phyloP scores from a whole-genome alignment of 108 stramenopile species.

The Aurantiochytrium sp. region DNA sequence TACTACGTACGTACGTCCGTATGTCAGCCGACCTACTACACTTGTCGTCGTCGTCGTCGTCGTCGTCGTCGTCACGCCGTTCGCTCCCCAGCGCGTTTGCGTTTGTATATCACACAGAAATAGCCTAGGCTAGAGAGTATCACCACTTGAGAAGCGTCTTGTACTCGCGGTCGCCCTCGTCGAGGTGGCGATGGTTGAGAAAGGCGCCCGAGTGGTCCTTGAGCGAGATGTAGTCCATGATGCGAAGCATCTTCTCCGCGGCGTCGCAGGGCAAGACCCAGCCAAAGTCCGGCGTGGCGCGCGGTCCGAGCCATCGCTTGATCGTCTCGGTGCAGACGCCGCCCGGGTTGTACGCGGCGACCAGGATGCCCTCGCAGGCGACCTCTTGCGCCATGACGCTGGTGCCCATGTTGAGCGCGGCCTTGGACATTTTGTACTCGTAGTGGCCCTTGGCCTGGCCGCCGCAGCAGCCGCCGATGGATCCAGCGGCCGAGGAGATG shows the following conservation, averaged over 20 bases:
- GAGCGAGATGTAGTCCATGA: background rate
- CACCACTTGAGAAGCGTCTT: background rate
- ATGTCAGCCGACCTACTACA: too few species aligned
- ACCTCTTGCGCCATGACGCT: background rate
- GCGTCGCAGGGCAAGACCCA: background rate
- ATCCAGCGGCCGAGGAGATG: background rate
- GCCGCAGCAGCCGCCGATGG: background rate
- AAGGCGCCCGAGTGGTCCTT: background rate
- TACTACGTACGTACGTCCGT: too few species aligned
- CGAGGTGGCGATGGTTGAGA: background rate
- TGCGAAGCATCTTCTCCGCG: background rate
- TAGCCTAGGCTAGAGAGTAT: too few species aligned
- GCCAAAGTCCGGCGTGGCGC: background rate
- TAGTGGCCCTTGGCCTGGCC: background rate
- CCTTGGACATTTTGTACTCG: constrained; percentile 10
- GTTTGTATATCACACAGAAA: too few species aligned
- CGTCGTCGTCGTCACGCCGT: too few species aligned
- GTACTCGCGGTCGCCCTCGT: background rate
- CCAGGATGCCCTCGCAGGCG: background rate
- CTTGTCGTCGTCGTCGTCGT: too few species aligned
- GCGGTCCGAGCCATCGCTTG: background rate
- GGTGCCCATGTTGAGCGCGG: background rate
- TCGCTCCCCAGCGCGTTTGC: too few species aligned
- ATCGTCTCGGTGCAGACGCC: background rate
- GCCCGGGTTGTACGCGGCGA: background rate